These are phyloP conservation scores for Penicillium sp. DNA, from an alignment of 2,329 filamentous ascomycete genomes.

Conservation along the genomic window DNA sequence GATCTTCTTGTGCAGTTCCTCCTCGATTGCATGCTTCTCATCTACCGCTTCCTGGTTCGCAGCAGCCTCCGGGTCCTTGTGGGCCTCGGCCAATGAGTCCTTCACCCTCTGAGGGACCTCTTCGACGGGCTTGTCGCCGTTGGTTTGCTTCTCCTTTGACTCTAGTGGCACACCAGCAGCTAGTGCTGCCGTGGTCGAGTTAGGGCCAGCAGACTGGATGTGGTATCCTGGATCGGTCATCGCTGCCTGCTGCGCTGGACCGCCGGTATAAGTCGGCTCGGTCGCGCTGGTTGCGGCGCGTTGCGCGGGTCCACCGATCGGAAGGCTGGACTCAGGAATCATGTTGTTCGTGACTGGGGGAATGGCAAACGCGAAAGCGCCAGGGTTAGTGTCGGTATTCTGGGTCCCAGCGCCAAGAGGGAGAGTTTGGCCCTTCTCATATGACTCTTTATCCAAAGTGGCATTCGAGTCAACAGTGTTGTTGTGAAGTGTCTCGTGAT, in stretches of 20 bases:
- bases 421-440: slow-evolving; percentile 61
- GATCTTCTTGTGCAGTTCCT: slow-evolving; percentile 56
- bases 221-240: slow-evolving; percentile 45
- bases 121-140: slow-evolving; percentile 16
- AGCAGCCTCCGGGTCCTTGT: slow-evolving; percentile 61
- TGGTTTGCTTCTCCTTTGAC: slow-evolving; percentile 21
- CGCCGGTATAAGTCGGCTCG: slow-evolving; percentile 7
- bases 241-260: slow-evolving; percentile 18
- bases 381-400: slow-evolving; percentile 26
- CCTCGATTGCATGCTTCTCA: slow-evolving; percentile 67
- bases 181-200: slow-evolving; percentile 39
- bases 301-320: slow-evolving; percentile 46
- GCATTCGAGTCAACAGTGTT: slow-evolving; percentile 62
- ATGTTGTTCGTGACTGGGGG: slow-evolving; percentile 53
- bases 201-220: slow-evolving; percentile 46
- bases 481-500: slow-evolving; percentile 53
- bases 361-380: slow-evolving; percentile 40
- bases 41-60: slow-evolving; percentile 58
- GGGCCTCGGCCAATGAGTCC: slow-evolving; percentile 43
- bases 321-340: slow-evolving; percentile 75
- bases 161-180: slow-evolving; percentile 41
- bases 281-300: slow-evolving; percentile 21
- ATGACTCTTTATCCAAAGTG: slow-evolving; percentile 69
- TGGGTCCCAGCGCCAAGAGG: slow-evolving; percentile 37
- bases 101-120: slow-evolving; percentile 40